Evolutionary conservation across 495 filamentous ascomycete genomes (phyloP), one percentile per base, ranked within the genome.

Genomic region (Talaromyces nanjingensis): DNA sequence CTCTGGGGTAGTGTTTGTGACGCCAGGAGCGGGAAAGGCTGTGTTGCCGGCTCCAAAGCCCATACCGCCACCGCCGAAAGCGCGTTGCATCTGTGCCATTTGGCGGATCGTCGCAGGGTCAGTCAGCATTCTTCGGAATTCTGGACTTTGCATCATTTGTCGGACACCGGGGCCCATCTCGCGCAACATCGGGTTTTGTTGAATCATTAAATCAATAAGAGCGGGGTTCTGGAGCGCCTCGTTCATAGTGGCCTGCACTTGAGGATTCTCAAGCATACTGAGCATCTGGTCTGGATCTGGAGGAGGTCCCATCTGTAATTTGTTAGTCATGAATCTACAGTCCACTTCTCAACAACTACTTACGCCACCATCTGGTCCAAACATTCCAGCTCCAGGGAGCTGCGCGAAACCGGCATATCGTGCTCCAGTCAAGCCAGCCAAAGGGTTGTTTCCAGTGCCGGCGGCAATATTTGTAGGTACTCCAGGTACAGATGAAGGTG

Each of bases 331-430:
- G 18, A 37, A n/a, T 57, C 25, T 47, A 57, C 11, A 33, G 27
- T 45, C 22, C 45, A 18, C 9, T 49, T 59, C 58, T 47, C 39
- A 27, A 63, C 14, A 9, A 49, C 25, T 57, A 88, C 93, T 83
- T 83, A 98, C 96, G 47, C 96, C 96, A 65, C 94, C 94, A 75
- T 99, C 96, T 54, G 93, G 91, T 18, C 96, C 96, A 76, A 99
- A 99, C 76, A 94, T 85, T 59, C 91, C 91, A 29, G 87, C 87
- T 57, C 89, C 90, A 6, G 96, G 96, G 31, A 99, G 82, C 67
- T 91, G 91, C 37, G 90, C 89, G 73, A 93, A 90, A 3, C 96
- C 96, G 25, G 96, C 96, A 76, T 96, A 97, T 65, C 96, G 82
- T 34, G 96, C 96, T 33, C 96, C 94, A 1, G 96, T 99, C 71